Base-by-base conservation (phyloP, 2,329 filamentous ascomycete species). In the Aspergillus carbonarius region DNA sequence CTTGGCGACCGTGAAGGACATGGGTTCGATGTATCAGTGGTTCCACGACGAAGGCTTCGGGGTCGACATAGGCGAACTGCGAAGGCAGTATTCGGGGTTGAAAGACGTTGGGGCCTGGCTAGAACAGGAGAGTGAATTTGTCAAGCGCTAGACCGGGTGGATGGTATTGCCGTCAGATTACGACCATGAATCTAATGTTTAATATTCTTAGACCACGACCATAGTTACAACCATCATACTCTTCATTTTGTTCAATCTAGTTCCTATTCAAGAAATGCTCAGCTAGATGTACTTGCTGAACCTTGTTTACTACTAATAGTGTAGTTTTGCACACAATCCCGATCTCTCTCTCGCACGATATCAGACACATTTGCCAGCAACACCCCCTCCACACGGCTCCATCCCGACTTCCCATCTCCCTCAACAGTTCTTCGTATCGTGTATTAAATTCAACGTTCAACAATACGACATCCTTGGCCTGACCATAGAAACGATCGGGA, bases 1-100 rank as follows among this genome's bases (percentile, higher is more conserved):
- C 17, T 71, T 79, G 72, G 77, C 70, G 63, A 64, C 70, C 35
- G 66, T 81, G 13, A 74, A 74, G 13, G 81, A 83, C 55, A 34
- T 82, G 37, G 76, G 74, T 7, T 44, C 70, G 9, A 83, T 83
- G 80, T 77, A 81, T 47, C 70, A 72, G n/a, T 85, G 82, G 81
- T 84, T 84, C 58, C 70, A 70, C 48, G 72, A 76, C 7, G 74
- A 77, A 20, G 81, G 81, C 0, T 84, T 78, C 64, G 72, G 71
- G 7, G 79, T 75, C 5, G 77, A 84, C 67, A 74, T 84, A 54
- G 35, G 60, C 20, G 72, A 68, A 54, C 58, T 81, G 63, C 78
- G 69, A 68, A 71, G 71, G 59, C 68, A 76, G 60, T 73, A 84
- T 68, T 77, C 78, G 1, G 72, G 72, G 20, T 63, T 84, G 67